These are phyloP conservation scores for Kwoniella shandongensis DNA, from an alignment of 768 basidiomycete genomes.

Conservation along the genomic window DNA sequence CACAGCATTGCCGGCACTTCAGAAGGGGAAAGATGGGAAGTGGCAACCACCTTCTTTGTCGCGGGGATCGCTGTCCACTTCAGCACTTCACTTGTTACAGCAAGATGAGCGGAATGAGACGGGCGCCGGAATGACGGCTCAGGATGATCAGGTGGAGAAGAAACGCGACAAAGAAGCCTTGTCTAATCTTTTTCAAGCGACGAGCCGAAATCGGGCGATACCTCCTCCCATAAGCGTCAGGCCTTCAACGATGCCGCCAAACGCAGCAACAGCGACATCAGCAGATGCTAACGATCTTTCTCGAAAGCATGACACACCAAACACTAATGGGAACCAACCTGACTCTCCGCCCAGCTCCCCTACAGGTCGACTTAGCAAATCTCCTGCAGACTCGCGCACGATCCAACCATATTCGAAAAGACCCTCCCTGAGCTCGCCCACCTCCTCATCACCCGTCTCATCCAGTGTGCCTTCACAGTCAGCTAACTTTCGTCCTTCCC, in stretches of 20 bases:
- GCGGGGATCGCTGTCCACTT: slow-evolving; percentile 43
- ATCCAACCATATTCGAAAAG: too few species aligned
- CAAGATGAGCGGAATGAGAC: slow-evolving; percentile 12
- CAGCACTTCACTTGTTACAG: slow-evolving; percentile 20
- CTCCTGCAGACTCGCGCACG: too few species aligned
- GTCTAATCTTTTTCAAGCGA: slow-evolving; percentile 17
- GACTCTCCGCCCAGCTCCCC: neutral
- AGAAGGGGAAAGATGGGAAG: slow-evolving; percentile 38
- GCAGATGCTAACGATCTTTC: too few species aligned
- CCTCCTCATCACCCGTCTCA: too few species aligned
- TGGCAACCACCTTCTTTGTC: slow-evolving; percentile 48
- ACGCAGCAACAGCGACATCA: neutral
- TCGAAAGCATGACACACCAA: neutral
- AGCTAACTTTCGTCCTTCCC: neutral
- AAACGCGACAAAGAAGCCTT: slow-evolving; percentile 20
- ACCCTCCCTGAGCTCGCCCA: too few species aligned
- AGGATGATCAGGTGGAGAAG: slow-evolving; percentile 4
- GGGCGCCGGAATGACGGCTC: slow-evolving; percentile 6
- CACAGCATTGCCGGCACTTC: slow-evolving; percentile 30
- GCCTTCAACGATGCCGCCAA: neutral
- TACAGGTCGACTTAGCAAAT: slow-evolving; percentile 7
- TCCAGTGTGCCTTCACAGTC: neutral
- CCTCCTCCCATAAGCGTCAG: too few species aligned
- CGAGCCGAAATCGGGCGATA: neutral
- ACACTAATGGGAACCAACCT: neutral